Evolutionary conservation across 1,139 yeast species (phyloP).

Genomic region (Pneumocystis murina): DNA sequence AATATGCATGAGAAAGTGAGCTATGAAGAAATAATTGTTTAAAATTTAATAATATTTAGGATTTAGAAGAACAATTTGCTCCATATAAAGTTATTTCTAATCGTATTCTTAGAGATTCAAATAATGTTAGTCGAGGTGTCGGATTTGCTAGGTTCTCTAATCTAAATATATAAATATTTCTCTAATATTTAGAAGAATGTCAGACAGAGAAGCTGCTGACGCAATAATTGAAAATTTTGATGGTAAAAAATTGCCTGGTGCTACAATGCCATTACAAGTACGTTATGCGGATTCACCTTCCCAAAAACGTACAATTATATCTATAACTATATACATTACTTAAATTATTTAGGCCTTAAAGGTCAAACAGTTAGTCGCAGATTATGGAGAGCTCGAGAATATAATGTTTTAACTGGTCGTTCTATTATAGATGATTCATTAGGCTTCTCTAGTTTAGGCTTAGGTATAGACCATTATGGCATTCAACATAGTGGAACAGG

Average conservation of each 20-base stretch:
- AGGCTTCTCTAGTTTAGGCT: background rate
- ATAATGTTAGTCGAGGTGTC: constrained; percentile 17
- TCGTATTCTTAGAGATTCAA: constrained; percentile 16
- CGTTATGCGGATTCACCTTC: constrained; percentile 18
- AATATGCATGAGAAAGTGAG: constrained; percentile 14
- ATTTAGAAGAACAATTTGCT: constrained; percentile 15
- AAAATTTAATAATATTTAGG: constrained; percentile 6
- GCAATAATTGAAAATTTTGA: constrained; percentile 15
- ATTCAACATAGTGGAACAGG: background rate
- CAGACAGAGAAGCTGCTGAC: constrained; percentile 15
- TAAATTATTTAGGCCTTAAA: constrained; percentile 13
- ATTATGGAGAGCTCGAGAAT: constrained; percentile 18
- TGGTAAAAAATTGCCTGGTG: constrained; percentile 14
- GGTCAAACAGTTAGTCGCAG: constrained; percentile 16
- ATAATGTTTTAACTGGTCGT: constrained; percentile 14
- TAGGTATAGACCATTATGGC: background rate
- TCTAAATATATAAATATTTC: background rate
- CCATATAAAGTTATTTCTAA: constrained; percentile 15
- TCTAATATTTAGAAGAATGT: constrained; percentile 10
- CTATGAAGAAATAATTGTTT: background rate
- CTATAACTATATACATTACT: background rate
- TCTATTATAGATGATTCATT: constrained; percentile 11
- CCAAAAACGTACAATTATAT: constrained; percentile 7
- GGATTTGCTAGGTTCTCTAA: constrained; percentile 16
- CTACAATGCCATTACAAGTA: constrained; percentile 17